phyloP scores from a whole-genome alignment of 2,329 filamentous ascomycete species.

The Penicillium sp. region DNA sequence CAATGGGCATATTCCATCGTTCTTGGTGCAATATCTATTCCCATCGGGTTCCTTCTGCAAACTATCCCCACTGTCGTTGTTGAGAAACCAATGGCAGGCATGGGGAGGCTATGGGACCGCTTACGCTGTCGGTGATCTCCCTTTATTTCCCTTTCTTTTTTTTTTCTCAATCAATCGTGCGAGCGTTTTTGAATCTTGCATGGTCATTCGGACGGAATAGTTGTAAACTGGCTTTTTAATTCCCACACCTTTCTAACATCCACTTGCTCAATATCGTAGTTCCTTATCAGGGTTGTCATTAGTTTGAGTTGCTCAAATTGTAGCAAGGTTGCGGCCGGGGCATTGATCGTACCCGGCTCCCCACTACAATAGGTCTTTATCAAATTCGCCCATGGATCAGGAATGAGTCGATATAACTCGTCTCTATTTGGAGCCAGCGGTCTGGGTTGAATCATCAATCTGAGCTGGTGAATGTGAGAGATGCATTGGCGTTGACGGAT shows the following conservation, averaged over 20 bases:
- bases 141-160: not conserved
- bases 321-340: slow-evolving; percentile 38
- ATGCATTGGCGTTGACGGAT: too few relatives aligned
- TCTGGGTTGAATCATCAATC: slow-evolving; percentile 21
- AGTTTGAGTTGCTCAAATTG: slow-evolving; percentile 40
- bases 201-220: not conserved
- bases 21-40: slow-evolving; percentile 51
- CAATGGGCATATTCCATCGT: slow-evolving; percentile 59
- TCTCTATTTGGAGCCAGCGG: slow-evolving; percentile 19
- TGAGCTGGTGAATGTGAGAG: too few relatives aligned
- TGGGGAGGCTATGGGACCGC: not conserved
- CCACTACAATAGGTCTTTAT: slow-evolving; percentile 23
- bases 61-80: slow-evolving; percentile 1
- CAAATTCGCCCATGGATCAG: slow-evolving; percentile 17
- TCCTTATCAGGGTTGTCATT: slow-evolving; percentile 32
- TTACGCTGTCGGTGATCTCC: not conserved
- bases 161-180: not conserved
- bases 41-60: slow-evolving; percentile 40
- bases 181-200: not conserved
- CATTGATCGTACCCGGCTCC: slow-evolving; percentile 41
- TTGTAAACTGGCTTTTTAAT: not conserved
- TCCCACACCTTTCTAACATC: slow-evolving; percentile 15
- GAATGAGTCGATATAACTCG: slow-evolving; percentile 5
- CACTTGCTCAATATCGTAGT: slow-evolving; percentile 35
- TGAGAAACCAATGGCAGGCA: slow-evolving; percentile 2